phyloP scores from a whole-genome alignment of 768 basidiomycete species.

The Agaricus subrufescens region DNA sequence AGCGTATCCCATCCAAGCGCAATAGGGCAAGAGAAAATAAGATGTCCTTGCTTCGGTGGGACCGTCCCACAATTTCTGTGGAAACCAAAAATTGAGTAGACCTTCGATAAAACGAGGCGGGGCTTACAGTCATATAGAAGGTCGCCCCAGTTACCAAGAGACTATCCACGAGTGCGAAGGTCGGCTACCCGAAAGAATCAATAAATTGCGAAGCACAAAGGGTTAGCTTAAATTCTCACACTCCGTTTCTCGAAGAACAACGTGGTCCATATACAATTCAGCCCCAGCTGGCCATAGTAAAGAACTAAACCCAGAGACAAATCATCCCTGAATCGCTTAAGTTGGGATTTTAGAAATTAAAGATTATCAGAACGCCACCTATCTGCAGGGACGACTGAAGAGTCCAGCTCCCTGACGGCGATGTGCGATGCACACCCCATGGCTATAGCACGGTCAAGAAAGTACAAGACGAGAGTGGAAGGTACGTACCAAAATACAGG shows the following conservation, averaged over 20 bases:
- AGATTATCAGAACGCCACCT: conserved; percentile 28
- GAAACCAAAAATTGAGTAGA: too few relatives aligned
- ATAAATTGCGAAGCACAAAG: not conserved
- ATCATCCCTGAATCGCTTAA: conserved; percentile 24
- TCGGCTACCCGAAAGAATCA: conserved; percentile 31
- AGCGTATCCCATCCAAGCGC: conserved; percentile 60
- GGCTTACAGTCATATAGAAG: conserved; percentile 53
- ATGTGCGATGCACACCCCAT: conserved; percentile 71
- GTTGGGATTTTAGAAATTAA: not conserved
- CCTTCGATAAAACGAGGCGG: too few relatives aligned
- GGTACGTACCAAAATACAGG: conserved; percentile 34
- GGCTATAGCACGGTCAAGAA: conserved; percentile 20
- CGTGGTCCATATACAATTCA: conserved; percentile 62
- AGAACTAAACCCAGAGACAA: conserved; percentile 45
- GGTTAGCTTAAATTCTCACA: conserved; percentile 20
- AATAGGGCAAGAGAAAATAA: conserved; percentile 60
- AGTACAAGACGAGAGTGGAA: not conserved
- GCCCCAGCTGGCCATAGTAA: conserved; percentile 56
- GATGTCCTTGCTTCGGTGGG: conserved; percentile 43
- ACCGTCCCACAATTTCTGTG: conserved; percentile 43
- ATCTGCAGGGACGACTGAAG: conserved; percentile 29
- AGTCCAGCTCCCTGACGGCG: conserved; percentile 49
- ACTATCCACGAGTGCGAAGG: conserved; percentile 51
- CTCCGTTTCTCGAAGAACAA: conserved; percentile 54
- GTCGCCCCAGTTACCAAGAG: conserved; percentile 47